phyloP scores from a whole-genome alignment of 2,329 filamentous ascomycete species.

The Hyphodiscus sp. region DNA sequence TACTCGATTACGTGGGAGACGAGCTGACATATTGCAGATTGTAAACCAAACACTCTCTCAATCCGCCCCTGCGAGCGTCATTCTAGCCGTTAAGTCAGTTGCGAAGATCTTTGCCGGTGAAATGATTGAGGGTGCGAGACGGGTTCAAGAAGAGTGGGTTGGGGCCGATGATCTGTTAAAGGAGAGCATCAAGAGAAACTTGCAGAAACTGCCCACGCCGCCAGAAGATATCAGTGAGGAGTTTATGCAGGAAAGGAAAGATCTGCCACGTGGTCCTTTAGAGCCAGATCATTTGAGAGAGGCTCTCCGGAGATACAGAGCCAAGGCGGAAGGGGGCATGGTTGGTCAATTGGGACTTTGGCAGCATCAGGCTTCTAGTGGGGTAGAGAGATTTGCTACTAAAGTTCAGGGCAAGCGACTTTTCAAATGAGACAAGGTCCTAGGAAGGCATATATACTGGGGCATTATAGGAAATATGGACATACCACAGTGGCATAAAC shows the following conservation, averaged over 20 bases:
- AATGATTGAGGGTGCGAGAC: constrained; percentile 64
- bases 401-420: constrained; percentile 27
- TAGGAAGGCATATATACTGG: too few species aligned
- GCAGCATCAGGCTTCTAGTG: constrained; percentile 54
- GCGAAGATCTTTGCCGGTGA: constrained; percentile 74
- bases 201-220: constrained; percentile 43
- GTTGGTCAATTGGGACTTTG: constrained; percentile 53
- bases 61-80: constrained; percentile 66
- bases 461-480: too few species aligned
- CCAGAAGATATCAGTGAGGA: constrained; percentile 29
- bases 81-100: constrained; percentile 68
- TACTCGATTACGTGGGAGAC: background rate
- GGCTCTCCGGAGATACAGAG: constrained; percentile 62
- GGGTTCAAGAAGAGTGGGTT: constrained; percentile 67
- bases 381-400: constrained; percentile 48
- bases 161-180: constrained; percentile 33
- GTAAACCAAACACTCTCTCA: constrained; percentile 78
- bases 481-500: too few species aligned
- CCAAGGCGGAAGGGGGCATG: constrained; percentile 52
- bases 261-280: constrained; percentile 48
- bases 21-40: constrained; percentile 39
- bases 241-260: constrained; percentile 27
- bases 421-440: constrained; percentile 21
- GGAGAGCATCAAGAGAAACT: constrained; percentile 52
- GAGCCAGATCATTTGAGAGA: constrained; percentile 71